Percentiles rank a stretch among this genome's conserved stretches.
Evolutionary conservation across 2,329 filamentous ascomycete species (phyloP).

Genomic region (Lachnellula suecica): DNA sequence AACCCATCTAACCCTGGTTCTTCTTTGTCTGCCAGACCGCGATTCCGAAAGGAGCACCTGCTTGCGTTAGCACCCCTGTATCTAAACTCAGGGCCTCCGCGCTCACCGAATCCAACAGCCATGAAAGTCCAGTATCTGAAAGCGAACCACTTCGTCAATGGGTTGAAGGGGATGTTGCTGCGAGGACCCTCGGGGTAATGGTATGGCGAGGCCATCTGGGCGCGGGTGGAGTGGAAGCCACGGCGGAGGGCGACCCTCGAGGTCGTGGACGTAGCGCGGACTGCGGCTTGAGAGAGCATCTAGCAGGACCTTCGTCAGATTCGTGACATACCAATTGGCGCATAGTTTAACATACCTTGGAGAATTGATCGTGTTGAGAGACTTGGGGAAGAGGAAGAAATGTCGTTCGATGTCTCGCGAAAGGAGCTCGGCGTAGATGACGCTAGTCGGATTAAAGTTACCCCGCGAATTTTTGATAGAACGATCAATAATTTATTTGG

Average conservation of each 20-base stretch:
- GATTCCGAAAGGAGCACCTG: slow-evolving; percentile 60
- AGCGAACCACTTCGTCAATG: slow-evolving; percentile 81
- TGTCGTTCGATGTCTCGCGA: slow-evolving; percentile 21
- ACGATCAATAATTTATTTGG: not conserved
- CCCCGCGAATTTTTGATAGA: not conserved
- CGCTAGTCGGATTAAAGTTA: slow-evolving; percentile 3
- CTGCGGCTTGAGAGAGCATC: slow-evolving; percentile 79
- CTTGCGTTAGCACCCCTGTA: slow-evolving; percentile 20
- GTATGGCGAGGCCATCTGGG: slow-evolving; percentile 86
- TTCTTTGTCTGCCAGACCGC: slow-evolving; percentile 43
- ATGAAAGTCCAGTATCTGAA: slow-evolving; percentile 82
- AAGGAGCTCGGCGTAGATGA: slow-evolving; percentile 9
- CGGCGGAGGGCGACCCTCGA: slow-evolving; percentile 73
- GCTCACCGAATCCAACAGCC: slow-evolving; percentile 48
- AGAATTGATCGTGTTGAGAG: slow-evolving; percentile 17
- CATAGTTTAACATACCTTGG: slow-evolving; percentile 21
- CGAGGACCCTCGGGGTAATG: slow-evolving; percentile 97
- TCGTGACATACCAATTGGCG: slow-evolving; percentile 39
- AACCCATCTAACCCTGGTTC: slow-evolving; percentile 30
- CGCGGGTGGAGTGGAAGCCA: slow-evolving; percentile 88
- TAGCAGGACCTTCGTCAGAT: slow-evolving; percentile 37
- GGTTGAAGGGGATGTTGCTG: slow-evolving; percentile 96
- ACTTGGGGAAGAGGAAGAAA: slow-evolving; percentile 6
- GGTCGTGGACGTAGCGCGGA: slow-evolving; percentile 60
- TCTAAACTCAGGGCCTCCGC: not conserved